Conservation (phyloP, 345 rosid genomes). For the Raphanus raphanistrum region DNA sequence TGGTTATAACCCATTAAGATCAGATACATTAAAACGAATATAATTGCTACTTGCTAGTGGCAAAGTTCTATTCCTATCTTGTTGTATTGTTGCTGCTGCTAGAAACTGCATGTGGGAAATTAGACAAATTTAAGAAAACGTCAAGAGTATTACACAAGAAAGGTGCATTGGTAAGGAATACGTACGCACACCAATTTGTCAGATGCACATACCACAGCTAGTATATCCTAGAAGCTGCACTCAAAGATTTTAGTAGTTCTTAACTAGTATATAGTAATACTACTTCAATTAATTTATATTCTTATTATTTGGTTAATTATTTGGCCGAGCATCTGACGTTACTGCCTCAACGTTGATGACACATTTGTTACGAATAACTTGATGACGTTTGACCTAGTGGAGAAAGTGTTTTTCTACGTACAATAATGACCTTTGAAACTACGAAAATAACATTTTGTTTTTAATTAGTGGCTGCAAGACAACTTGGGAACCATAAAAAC, state of each 20-base stretch:
- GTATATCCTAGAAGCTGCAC: slow-evolving; percentile 8
- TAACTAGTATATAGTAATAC: neutral
- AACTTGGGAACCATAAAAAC: neutral
- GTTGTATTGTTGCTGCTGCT: neutral
- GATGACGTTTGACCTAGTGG: slow-evolving; percentile 29
- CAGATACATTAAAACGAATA: neutral
- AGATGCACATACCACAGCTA: neutral
- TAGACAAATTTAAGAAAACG: neutral
- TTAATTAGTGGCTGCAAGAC: slow-evolving; percentile 1
- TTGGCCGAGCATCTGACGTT: neutral
- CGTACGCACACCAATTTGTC: neutral
- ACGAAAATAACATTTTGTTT: slow-evolving; percentile 12
- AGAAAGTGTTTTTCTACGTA: slow-evolving; percentile 16
- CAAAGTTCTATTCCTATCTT: neutral
- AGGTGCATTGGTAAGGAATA: neutral
- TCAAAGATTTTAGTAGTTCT: neutral
- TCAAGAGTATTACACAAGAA: neutral
- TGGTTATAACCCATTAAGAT: neutral
- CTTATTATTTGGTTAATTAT: neutral
- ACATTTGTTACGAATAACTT: neutral
- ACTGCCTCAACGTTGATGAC: neutral
- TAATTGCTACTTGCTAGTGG: neutral
- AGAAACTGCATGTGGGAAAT: neutral
- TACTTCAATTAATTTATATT: neutral
- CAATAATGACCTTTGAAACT: slow-evolving; percentile 25